Conservation (phyloP, 208 protist genomes). For the Herpetomonas muscarum region DNA sequence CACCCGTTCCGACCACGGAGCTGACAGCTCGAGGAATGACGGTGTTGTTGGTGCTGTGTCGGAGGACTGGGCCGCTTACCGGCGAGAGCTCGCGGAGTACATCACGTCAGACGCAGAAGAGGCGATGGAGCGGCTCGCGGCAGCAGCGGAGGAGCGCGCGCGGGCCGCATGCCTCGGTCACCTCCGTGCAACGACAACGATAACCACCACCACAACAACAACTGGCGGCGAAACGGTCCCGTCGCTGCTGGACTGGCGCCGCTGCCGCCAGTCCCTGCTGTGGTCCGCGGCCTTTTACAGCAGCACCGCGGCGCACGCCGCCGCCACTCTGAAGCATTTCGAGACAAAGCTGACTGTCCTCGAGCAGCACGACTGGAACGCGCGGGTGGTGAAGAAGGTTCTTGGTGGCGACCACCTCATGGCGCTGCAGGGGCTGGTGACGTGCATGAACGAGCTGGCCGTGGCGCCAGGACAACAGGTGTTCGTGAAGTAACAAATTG, state of each 20-base stretch:
- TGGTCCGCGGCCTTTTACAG: not conserved
- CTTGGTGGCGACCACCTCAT: slow-evolving; percentile 6
- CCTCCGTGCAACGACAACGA: too few species aligned
- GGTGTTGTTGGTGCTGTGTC: too few species aligned
- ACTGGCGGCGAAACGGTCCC: too few species aligned
- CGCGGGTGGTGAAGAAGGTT: slow-evolving; percentile 12
- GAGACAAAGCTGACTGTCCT: slow-evolving; percentile 1
- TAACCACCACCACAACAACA: too few species aligned
- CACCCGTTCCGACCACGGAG: too few species aligned
- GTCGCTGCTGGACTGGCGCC: not conserved
- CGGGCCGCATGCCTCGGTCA: too few species aligned
- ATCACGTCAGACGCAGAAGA: not conserved
- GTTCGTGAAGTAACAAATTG: not conserved
- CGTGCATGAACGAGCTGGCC: not conserved
- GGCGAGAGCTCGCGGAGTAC: too few species aligned
- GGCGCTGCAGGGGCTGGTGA: slow-evolving; percentile 3
- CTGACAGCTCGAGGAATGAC: too few species aligned
- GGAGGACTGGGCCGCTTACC: too few species aligned
- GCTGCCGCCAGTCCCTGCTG: slow-evolving; percentile 1
- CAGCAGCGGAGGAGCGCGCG: slow-evolving; percentile 8
- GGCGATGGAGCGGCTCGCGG: not conserved
- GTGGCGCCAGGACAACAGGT: slow-evolving; percentile 1
- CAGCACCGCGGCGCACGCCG: not conserved
- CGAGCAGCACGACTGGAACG: slow-evolving; percentile 16
- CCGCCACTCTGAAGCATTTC: not conserved